Conservation (phyloP, 2,329 filamentous ascomycete genomes). For the Epichloe sibirici region DNA sequence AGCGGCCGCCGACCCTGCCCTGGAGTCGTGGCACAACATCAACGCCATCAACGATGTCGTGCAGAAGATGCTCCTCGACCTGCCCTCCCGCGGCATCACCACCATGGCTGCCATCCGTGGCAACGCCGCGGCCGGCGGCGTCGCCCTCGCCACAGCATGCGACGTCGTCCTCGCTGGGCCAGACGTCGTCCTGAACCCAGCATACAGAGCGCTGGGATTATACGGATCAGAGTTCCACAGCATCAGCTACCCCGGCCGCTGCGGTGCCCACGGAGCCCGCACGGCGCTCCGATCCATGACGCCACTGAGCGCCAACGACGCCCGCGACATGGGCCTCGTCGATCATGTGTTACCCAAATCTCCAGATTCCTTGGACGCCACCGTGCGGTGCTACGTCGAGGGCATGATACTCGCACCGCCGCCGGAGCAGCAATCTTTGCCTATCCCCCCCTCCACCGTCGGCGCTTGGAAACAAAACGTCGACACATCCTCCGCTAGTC, state of each 20-base stretch:
- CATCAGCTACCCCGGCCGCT: slow-evolving; percentile 25
- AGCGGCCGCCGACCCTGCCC: slow-evolving; percentile 21
- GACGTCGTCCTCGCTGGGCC: slow-evolving; percentile 24
- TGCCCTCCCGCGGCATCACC: slow-evolving; percentile 21
- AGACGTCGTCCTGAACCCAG: slow-evolving; percentile 28
- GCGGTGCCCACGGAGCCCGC: slow-evolving; percentile 19
- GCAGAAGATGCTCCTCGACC: slow-evolving; percentile 24
- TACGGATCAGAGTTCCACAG: slow-evolving; percentile 30
- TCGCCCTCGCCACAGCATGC: slow-evolving; percentile 27
- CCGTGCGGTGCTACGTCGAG: slow-evolving; percentile 22
- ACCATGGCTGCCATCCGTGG: slow-evolving; percentile 27
- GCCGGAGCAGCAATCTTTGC: background rate
- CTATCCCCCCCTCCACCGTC: background rate
- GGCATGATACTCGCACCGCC: slow-evolving; percentile 10
- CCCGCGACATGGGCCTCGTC: slow-evolving; percentile 24
- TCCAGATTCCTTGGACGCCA: slow-evolving; percentile 20
- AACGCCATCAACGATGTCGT: slow-evolving; percentile 31
- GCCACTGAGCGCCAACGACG: slow-evolving; percentile 25
- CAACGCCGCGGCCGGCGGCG: slow-evolving; percentile 30
- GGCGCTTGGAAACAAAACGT: slow-evolving; percentile 22
- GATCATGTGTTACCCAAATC: slow-evolving; percentile 25
- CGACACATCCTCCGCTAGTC: slow-evolving; percentile 18
- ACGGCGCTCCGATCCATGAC: slow-evolving; percentile 24
- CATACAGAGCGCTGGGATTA: slow-evolving; percentile 24
- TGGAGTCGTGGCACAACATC: slow-evolving; percentile 31